Evolutionary conservation across 2,329 filamentous ascomycete genomes (phyloP).

Genomic region (Aspergillus chevalieri): DNA sequence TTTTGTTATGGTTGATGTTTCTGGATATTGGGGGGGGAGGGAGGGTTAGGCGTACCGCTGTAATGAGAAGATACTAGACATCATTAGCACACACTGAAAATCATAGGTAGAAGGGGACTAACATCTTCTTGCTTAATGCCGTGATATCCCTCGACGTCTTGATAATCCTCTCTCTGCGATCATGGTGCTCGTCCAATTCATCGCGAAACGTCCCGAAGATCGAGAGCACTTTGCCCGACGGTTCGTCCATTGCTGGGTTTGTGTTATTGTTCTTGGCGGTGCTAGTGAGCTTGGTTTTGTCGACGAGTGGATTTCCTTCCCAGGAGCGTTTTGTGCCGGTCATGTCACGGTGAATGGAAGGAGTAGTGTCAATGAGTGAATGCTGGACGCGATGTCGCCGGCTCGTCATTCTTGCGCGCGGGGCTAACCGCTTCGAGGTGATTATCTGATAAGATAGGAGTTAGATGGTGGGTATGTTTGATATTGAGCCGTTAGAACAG

Average conservation of each 20-base stretch:
- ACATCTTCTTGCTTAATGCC: constrained; percentile 96
- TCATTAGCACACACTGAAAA: background rate
- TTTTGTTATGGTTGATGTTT: constrained; percentile 15
- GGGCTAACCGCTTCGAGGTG: constrained; percentile 1
- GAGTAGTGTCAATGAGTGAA: background rate
- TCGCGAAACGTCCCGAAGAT: constrained; percentile 84
- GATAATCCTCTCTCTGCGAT: constrained; percentile 80
- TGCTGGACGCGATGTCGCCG: background rate
- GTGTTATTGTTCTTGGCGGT: constrained; percentile 5
- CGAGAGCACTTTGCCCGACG: constrained; percentile 44
- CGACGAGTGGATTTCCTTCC: constrained; percentile 28
- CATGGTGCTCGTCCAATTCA: constrained; percentile 90
- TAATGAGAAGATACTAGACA: constrained; percentile 70
- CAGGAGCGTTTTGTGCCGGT: constrained; percentile 35
- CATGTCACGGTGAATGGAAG: constrained; percentile 9
- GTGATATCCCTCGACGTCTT: constrained; percentile 92
- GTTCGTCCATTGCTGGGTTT: constrained; percentile 12
- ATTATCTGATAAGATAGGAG: constrained; percentile 7
- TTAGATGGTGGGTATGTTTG: background rate
- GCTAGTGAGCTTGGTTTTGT: background rate
- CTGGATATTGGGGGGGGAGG: constrained; percentile 6
- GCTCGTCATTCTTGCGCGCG: constrained; percentile 1
- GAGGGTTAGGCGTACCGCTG: constrained; percentile 55
- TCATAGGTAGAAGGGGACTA: constrained; percentile 22
- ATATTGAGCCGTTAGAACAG: background rate